These are phyloP conservation scores for Kodamaea suecica DNA, from an alignment of 1,139 yeast genomes.

Conservation along the genomic window DNA sequence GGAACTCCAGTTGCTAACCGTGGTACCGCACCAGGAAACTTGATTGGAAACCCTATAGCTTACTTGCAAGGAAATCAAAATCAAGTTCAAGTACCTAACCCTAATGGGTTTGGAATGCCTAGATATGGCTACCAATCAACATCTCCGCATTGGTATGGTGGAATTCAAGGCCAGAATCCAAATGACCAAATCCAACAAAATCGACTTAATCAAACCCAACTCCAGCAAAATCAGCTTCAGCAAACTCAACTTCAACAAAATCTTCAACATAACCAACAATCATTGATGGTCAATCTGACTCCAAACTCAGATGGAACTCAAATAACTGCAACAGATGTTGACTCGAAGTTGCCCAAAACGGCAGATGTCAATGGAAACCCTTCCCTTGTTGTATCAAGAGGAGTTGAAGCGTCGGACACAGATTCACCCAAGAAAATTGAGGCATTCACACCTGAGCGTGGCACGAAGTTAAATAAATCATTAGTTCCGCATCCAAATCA, in stretches of 20 bases:
- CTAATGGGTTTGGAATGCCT: slow-evolving; percentile 3
- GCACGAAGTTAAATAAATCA: slow-evolving; percentile 29
- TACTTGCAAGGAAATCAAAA: slow-evolving; percentile 18
- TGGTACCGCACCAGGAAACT: slow-evolving; percentile 11
- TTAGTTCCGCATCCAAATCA: slow-evolving; percentile 25
- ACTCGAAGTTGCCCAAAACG: slow-evolving; percentile 9
- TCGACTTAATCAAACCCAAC: slow-evolving; percentile 26
- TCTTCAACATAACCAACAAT: not conserved
- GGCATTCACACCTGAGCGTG: slow-evolving; percentile 82
- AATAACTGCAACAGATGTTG: not conserved
- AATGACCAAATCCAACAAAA: slow-evolving; percentile 5
- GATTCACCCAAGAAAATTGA: slow-evolving; percentile 56
- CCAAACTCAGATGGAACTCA: not conserved
- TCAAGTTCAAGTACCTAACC: slow-evolving; percentile 6
- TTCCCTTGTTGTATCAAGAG: not conserved
- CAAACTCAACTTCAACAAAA: not conserved
- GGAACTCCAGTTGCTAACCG: slow-evolving; percentile 12
- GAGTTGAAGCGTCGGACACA: not conserved
- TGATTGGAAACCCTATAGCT: slow-evolving; percentile 22
- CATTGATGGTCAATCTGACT: not conserved
- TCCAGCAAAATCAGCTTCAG: slow-evolving; percentile 21
- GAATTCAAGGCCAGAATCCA: slow-evolving; percentile 14
- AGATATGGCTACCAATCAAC: slow-evolving; percentile 13
- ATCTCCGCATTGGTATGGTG: slow-evolving; percentile 15
- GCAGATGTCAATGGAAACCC: slow-evolving; percentile 11